A percentile compares a stretch with the other conserved stretches of the same genome.
Evolutionary conservation across 352 stramenopile genomes (phyloP).

Genomic region (Phytophthora sojae): DNA sequence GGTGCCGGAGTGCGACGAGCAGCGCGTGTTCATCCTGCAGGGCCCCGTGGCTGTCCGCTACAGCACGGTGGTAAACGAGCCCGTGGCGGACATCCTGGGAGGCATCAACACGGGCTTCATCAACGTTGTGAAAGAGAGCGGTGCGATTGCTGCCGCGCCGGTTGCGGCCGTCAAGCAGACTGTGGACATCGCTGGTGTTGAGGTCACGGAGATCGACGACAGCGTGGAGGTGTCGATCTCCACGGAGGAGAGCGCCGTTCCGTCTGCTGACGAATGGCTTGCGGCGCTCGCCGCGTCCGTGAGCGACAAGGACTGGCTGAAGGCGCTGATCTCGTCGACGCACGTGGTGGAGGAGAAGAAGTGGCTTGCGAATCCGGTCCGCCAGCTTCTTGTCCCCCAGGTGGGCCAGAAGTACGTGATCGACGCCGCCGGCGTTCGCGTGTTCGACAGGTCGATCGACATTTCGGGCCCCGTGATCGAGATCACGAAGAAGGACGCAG

Average conservation of each 20-base stretch:
- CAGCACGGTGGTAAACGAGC: too few species aligned
- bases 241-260: slow-evolving; percentile 32
- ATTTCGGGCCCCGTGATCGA: slow-evolving; percentile 57
- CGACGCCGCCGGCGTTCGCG: slow-evolving; percentile 37
- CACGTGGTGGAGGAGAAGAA: slow-evolving; percentile 57
- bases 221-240: slow-evolving; percentile 43
- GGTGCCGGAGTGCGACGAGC: slow-evolving; percentile 73
- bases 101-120: too few species aligned
- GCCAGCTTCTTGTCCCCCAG: slow-evolving; percentile 58
- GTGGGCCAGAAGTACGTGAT: slow-evolving; percentile 54
- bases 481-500: slow-evolving; percentile 45
- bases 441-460: slow-evolving; percentile 51
- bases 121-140: too few species aligned
- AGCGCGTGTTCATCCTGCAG: too few species aligned
- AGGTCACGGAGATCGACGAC: slow-evolving; percentile 32
- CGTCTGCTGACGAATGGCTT: slow-evolving; percentile 53
- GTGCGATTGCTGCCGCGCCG: too few species aligned
- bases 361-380: slow-evolving; percentile 78
- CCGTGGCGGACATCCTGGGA: too few species aligned
- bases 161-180: too few species aligned
- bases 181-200: too few species aligned
- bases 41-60: too few species aligned
- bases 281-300: slow-evolving; percentile 41
- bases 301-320: slow-evolving; percentile 61
- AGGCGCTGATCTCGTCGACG: slow-evolving; percentile 57